These are phyloP conservation scores for Malassezia yamatoensis DNA, from an alignment of 1,284 basidiomycete genomes.

Conservation along the genomic window DNA sequence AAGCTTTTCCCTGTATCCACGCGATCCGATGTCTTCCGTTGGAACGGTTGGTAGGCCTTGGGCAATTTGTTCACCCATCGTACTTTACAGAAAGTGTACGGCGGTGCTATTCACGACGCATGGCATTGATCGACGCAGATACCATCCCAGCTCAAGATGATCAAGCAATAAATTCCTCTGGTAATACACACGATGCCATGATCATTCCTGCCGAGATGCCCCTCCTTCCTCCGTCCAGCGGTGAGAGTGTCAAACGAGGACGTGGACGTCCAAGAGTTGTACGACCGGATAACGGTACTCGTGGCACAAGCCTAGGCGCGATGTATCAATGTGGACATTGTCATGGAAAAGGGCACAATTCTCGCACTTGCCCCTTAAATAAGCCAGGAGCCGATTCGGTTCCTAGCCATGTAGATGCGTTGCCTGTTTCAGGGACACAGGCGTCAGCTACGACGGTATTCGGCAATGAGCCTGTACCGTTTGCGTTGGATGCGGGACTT, in stretches of 20 bases:
- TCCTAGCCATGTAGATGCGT: too few relatives aligned
- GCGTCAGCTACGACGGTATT: slow-evolving; percentile 3
- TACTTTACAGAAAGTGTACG: slow-evolving; percentile 17
- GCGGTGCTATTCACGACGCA: slow-evolving; percentile 15
- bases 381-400: background rate
- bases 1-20: slow-evolving; percentile 16
- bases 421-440: background rate
- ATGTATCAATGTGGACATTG: slow-evolving; percentile 20
- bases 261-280: slow-evolving; percentile 15
- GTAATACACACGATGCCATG: background rate
- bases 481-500: slow-evolving; percentile 11
- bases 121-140: slow-evolving; percentile 13
- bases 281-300: background rate
- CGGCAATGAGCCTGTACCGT: slow-evolving; percentile 9
- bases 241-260: slow-evolving; percentile 13
- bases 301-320: slow-evolving; percentile 9
- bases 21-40: slow-evolving; percentile 15
- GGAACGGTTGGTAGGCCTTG: slow-evolving; percentile 13
- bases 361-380: slow-evolving; percentile 16
- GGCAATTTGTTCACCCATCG: slow-evolving; percentile 17
- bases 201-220: slow-evolving; percentile 13
- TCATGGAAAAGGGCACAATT: slow-evolving; percentile 16
- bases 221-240: slow-evolving; percentile 8
- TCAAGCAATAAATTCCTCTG: background rate
- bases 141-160: slow-evolving; percentile 4